Percentiles rank a stretch among this genome's conserved stretches.
Evolutionary conservation across 495 filamentous ascomycete species (phyloP).

Genomic region (Aspergillus heteromorphus): DNA sequence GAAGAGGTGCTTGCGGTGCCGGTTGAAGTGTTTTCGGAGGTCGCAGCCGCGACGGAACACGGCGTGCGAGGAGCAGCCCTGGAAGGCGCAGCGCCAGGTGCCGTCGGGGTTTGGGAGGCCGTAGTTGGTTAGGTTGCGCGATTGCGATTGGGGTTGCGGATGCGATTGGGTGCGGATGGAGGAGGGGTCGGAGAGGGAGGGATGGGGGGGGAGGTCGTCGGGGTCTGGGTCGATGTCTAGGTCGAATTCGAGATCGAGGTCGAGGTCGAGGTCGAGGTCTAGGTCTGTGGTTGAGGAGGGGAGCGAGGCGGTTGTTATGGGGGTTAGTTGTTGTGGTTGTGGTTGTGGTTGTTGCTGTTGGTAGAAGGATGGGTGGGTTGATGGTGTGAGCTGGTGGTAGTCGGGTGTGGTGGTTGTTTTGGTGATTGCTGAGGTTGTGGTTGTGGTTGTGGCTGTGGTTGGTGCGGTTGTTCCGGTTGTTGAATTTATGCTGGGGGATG

Average conservation of each 20-base stretch:
- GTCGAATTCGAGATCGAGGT: slow-evolving; percentile 6
- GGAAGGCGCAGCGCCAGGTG: slow-evolving; percentile 53
- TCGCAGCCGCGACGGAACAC: slow-evolving; percentile 57
- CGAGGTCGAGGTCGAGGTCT: slow-evolving; percentile 4
- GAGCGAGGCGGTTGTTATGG: background rate
- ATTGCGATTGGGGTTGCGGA: too few species aligned
- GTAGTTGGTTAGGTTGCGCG: slow-evolving; percentile 14
- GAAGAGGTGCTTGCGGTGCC: slow-evolving; percentile 58
- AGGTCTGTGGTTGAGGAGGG: slow-evolving; percentile 3
- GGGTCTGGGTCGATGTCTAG: slow-evolving; percentile 4
- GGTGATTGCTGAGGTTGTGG: too few species aligned
- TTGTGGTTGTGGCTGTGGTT: too few species aligned
- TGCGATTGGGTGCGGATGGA: background rate
- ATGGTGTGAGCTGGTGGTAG: background rate
- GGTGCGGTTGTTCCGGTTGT: too few species aligned
- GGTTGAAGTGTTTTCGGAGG: slow-evolving; percentile 59
- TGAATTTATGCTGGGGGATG: background rate
- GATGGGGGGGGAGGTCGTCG: background rate
- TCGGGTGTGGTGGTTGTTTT: background rate
- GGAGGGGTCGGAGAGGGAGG: background rate
- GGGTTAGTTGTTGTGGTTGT: background rate
- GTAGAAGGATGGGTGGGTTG: slow-evolving; percentile 3
- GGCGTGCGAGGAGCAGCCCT: slow-evolving; percentile 51
- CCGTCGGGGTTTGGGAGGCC: slow-evolving; percentile 27
- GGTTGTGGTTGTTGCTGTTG: background rate